A percentile compares a stretch with the other conserved stretches of the same genome.
Evolutionary conservation across 352 stramenopile species (phyloP).

Genomic region (Thalassiosira mediterranea): DNA sequence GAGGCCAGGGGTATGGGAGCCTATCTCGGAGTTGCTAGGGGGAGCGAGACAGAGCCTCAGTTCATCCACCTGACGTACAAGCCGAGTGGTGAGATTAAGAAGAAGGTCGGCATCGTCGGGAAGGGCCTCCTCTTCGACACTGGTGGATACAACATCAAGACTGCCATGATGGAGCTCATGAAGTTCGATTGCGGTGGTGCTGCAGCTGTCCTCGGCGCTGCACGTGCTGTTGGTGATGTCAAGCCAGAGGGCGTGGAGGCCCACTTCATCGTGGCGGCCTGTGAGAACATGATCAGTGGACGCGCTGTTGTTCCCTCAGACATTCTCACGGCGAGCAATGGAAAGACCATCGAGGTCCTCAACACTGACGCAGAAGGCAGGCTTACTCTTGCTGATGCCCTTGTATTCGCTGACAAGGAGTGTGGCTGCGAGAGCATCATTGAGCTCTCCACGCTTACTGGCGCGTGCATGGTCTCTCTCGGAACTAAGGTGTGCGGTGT

Average conservation of each 20-base stretch:
- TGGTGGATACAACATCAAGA: constrained; percentile 90
- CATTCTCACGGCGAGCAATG: constrained; percentile 88
- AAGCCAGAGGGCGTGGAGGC: constrained; percentile 79
- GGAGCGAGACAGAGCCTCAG: constrained; percentile 84
- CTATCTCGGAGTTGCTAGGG: constrained; percentile 87
- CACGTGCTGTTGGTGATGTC: constrained; percentile 74
- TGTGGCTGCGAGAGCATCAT: constrained; percentile 82
- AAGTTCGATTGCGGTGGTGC: constrained; percentile 90
- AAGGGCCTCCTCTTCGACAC: constrained; percentile 89
- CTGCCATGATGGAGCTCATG: constrained; percentile 89
- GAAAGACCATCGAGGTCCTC: constrained; percentile 89
- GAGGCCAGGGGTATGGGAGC: constrained; percentile 85
- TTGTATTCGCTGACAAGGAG: constrained; percentile 88
- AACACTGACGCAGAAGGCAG: constrained; percentile 89
- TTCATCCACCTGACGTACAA: constrained; percentile 91
- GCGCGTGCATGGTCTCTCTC: constrained; percentile 85
- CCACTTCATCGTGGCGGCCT: constrained; percentile 88
- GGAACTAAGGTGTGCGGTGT: constrained; percentile 78
- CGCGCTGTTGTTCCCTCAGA: constrained; percentile 84
- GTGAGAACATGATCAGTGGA: constrained; percentile 87
- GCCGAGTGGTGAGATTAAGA: constrained; percentile 66
- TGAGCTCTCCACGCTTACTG: constrained; percentile 85
- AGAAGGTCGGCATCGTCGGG: constrained; percentile 85
- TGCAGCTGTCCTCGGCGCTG: constrained; percentile 84
- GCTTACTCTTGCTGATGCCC: constrained; percentile 87